These are phyloP conservation scores for Suillus subaureus DNA, from an alignment of 768 basidiomycete species.

Conservation along the genomic window DNA sequence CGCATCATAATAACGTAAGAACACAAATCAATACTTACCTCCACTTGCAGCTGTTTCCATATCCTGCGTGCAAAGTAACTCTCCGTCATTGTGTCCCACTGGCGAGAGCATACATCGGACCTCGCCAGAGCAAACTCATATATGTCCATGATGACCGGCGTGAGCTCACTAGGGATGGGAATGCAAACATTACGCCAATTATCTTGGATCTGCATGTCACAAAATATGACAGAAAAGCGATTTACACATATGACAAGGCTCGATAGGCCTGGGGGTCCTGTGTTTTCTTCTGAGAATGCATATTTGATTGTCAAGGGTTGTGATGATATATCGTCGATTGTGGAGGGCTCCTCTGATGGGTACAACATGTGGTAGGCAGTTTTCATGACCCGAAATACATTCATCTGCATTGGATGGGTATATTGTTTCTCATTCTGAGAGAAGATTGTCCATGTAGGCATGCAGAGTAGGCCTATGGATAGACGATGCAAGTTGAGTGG, in stretches of 20 bases:
- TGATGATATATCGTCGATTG: not conserved
- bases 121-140: not conserved
- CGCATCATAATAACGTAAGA: not conserved
- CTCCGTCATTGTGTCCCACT: not conserved
- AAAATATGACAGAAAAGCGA: not conserved
- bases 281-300: not conserved
- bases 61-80: not conserved
- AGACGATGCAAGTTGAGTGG: not conserved
- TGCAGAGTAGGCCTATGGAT: not conserved
- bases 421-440: not conserved
- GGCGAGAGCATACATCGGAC: slow-evolving; percentile 7
- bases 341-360: not conserved
- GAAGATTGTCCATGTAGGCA: not conserved
- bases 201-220: not conserved
- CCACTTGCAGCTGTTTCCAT: not conserved
- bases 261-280: not conserved
- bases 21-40: not conserved
- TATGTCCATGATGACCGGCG: not conserved
- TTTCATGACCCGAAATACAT: slow-evolving; percentile 1
- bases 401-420: not conserved
- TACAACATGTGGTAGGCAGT: not conserved
- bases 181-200: not conserved
- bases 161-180: not conserved
- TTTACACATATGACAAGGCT: not conserved
- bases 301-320: not conserved